Conservation (phyloP, 495 filamentous ascomycete species). For the Cercophora scortea region DNA sequence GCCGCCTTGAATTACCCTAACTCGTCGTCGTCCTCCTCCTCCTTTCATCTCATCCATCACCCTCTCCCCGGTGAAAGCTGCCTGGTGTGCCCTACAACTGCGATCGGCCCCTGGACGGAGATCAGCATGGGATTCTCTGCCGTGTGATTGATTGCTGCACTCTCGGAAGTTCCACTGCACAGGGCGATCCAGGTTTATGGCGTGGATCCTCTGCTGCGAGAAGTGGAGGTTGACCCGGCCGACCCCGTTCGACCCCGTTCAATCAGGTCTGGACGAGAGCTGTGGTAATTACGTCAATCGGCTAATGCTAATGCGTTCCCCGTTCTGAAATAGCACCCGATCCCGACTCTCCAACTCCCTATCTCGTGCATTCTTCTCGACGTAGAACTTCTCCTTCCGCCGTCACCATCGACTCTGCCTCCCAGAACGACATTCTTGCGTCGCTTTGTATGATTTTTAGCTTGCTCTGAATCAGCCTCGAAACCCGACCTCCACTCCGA, state of each 20-base stretch:
- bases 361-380: not conserved
- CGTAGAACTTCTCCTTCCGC: slow-evolving; percentile 1
- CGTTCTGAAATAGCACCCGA: slow-evolving; percentile 5
- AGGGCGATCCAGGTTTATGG: not conserved
- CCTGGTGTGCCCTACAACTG: no score
- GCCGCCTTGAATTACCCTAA: no score
- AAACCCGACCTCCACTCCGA: not conserved
- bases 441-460: not conserved
- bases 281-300: slow-evolving; percentile 27
- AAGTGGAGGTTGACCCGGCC: slow-evolving; percentile 7
- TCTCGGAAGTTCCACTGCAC: not conserved
- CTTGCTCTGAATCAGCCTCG: not conserved
- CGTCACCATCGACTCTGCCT: slow-evolving; percentile 1
- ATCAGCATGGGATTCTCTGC: not conserved
- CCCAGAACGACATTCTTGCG: not conserved
- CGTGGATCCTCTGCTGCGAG: not conserved
- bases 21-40: not conserved
- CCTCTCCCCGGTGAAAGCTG: not conserved
- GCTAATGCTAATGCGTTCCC: slow-evolving; percentile 24
- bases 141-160: not conserved
- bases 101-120: no score
- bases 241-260: not conserved
- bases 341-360: not conserved
- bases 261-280: slow-evolving; percentile 7
- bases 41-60: not conserved